Base-by-base conservation (phyloP, 371 early-diverging fungal species). In the Dichotomocladium elegans region DNA sequence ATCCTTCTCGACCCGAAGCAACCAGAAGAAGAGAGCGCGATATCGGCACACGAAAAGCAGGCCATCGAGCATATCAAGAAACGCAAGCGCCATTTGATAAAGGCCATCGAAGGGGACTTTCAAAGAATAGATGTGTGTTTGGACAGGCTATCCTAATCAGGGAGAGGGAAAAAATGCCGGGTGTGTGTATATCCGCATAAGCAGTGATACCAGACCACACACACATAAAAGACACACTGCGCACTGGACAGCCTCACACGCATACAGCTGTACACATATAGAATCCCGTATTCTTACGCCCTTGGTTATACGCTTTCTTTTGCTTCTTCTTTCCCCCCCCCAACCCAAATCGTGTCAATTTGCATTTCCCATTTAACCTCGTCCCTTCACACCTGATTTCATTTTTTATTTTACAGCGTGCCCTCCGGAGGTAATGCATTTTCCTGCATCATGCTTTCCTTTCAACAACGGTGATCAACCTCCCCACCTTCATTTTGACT, bases 71-170 rank as follows among this genome's bases (percentile, higher is more conserved):
- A 58, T 22, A 37, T 73, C 22, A 69, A 67, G 37, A 15, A 50
- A 14, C 67, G 61, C 30, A 73, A 73, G 29, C 58, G 49, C 24
- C 54, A 28, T 6, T 41, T 69, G 9, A 66, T 73, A 22, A 37
- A 60, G 34, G 25, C 33, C 12, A 55, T 60, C 27, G 26, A 60
- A 21, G 19, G 29, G 19, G 55, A 55, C 11, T 55, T 55, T 43
- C 26, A 29, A 40, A 42, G 42, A 3, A 25, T 56, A 5, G 21
- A 7, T 10, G 22, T 21, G 9, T n/a, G 21, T 14, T 9, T 24
- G 31, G 17, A 37, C 8, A 41, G 19, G 42, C 21, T 37, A 37
- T 21, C 37, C n/a, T 37, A 37, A 35, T 35, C 5, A 35, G 35
- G 35, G 17, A 14, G 11, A 3, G 17, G 19, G 5, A n/a, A n/a